Evolutionary conservation across 441 rosid species (phyloP).

Genomic region (Erodium trifolium): DNA sequence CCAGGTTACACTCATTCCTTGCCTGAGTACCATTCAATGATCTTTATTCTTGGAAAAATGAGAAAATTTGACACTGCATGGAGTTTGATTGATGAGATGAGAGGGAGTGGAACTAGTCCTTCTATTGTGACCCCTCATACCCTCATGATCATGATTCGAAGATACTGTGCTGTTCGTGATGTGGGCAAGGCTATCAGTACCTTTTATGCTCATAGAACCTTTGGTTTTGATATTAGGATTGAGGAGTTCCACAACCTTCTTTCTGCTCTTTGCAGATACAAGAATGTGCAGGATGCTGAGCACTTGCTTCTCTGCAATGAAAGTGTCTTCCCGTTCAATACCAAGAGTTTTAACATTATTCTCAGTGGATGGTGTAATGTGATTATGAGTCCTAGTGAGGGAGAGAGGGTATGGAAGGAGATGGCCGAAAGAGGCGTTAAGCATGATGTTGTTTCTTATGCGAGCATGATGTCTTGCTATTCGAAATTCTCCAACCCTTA

Average conservation of each 20-base stretch:
- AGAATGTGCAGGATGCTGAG: constrained; percentile 92
- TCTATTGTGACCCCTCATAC: constrained; percentile 72
- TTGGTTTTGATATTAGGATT: constrained; percentile 50
- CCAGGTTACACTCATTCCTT: constrained; percentile 44
- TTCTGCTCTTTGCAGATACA: constrained; percentile 84
- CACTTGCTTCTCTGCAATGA: constrained; percentile 74
- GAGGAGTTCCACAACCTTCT: constrained; percentile 83
- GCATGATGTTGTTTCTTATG: constrained; percentile 65
- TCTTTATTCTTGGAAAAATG: constrained; percentile 75
- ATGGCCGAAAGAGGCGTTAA: constrained; percentile 54
- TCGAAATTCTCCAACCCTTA: constrained; percentile 61
- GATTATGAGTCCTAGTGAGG: constrained; percentile 63
- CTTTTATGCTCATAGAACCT: constrained; percentile 60
- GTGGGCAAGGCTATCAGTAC: constrained; percentile 81
- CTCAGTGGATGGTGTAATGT: constrained; percentile 88
- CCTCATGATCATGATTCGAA: constrained; percentile 77
- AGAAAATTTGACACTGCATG: constrained; percentile 91
- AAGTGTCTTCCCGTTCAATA: constrained; percentile 51
- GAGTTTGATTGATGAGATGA: constrained; percentile 85
- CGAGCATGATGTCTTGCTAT: constrained; percentile 65
- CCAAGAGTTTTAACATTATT: constrained; percentile 76
- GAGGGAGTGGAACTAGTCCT: constrained; percentile 36
- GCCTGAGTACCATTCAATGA: constrained; percentile 69
- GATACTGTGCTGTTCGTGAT: constrained; percentile 79
- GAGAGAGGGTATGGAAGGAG: constrained; percentile 76